Conservation (phyloP, 148 eudicot species). For the Polygonum maritimum region DNA sequence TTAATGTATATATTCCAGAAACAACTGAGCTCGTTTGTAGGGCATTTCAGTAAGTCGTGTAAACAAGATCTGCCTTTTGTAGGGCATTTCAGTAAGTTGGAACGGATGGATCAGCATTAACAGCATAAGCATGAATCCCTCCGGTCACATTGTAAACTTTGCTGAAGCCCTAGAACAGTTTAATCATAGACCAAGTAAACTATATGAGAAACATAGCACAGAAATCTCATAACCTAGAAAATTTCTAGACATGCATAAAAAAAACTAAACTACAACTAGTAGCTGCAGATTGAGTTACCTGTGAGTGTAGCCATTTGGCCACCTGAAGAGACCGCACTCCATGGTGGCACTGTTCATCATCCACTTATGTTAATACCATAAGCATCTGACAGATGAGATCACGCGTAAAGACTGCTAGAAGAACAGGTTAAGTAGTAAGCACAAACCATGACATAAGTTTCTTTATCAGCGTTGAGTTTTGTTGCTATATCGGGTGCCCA, state of each 20-base stretch:
- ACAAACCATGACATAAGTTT: conserved; percentile 84
- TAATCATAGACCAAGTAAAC: background rate
- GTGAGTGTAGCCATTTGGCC: conserved; percentile 89
- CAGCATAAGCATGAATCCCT: conserved; percentile 87
- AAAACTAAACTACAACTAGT: background rate
- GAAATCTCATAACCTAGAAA: background rate
- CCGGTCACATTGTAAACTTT: conserved; percentile 76
- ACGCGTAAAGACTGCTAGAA: background rate
- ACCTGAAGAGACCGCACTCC: conserved; percentile 89
- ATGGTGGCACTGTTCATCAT: conserved; percentile 73
- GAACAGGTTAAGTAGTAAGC: background rate
- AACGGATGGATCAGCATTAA: conserved; percentile 72
- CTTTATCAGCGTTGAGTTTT: conserved; percentile 70
- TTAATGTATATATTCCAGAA: background rate
- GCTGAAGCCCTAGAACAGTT: conserved; percentile 59
- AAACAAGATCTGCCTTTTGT: background rate
- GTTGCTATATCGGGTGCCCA: conserved; percentile 89
- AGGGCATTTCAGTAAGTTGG: conserved; percentile 56
- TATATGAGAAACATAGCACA: background rate
- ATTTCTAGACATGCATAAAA: background rate
- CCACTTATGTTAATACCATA: conserved; percentile 17
- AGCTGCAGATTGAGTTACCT: conserved; percentile 28
- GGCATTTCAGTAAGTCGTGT: conserved; percentile 29
- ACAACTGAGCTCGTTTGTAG: background rate
- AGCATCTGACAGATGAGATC: background rate